Conservation (phyloP, 768 basidiomycete genomes). For the Leccinum barrowsii region DNA sequence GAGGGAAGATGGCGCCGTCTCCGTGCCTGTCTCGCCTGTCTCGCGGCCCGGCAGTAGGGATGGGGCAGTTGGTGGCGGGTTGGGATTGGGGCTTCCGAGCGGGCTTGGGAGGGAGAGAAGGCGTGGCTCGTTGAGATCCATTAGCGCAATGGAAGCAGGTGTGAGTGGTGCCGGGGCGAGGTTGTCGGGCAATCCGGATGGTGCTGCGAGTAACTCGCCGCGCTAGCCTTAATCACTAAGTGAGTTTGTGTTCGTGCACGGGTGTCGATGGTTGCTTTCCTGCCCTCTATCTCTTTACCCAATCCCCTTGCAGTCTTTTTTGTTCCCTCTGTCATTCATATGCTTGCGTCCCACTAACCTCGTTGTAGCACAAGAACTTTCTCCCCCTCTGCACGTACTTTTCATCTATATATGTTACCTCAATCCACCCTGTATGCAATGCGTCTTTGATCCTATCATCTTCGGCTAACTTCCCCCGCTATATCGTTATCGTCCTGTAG, state of each 20-base stretch:
- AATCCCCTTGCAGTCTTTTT: background rate
- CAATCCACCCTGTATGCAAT: constrained; percentile 4
- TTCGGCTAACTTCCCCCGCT: background rate
- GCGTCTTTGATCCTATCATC: background rate
- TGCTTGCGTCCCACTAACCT: constrained; percentile 1
- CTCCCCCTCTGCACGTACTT: constrained; percentile 3
- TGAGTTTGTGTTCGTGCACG: background rate
- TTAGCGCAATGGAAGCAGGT: constrained; percentile 17
- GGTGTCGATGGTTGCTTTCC: background rate
- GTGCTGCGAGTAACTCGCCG: constrained; percentile 24
- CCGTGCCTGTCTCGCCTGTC: background rate
- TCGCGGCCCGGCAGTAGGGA: constrained; percentile 14
- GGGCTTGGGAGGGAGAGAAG: constrained; percentile 23
- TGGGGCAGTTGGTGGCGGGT: background rate
- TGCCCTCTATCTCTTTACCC: background rate
- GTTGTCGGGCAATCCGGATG: constrained; percentile 37
- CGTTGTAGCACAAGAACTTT: constrained; percentile 12
- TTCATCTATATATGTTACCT: constrained; percentile 7
- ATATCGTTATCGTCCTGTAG: background rate
- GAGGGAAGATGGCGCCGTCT: constrained; percentile 4
- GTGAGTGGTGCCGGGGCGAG: constrained; percentile 30
- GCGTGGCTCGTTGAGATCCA: constrained; percentile 32
- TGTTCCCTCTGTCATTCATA: background rate
- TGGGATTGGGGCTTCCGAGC: constrained; percentile 13
- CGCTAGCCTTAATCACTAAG: constrained; percentile 4